These are phyloP conservation scores for Pontederia paniculata DNA, from an alignment of 176 grass and related monocot genomes.

Conservation along the genomic window DNA sequence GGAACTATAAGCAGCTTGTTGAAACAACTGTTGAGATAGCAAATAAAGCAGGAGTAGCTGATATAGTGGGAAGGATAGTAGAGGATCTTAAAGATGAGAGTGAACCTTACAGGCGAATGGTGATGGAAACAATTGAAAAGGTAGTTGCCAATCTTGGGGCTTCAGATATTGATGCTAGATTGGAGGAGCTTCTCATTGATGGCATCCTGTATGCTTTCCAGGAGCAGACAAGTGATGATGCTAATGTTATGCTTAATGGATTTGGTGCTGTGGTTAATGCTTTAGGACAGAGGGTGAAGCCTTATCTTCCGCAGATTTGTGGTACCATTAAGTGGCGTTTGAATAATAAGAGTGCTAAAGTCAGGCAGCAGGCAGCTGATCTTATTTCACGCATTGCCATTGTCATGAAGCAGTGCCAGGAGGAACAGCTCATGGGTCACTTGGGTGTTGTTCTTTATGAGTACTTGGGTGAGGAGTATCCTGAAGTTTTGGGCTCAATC, in stretches of 20 bases:
- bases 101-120: slow-evolving; percentile 96
- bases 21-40: slow-evolving; percentile 96
- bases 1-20: slow-evolving; percentile 98
- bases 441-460: slow-evolving; percentile 92
- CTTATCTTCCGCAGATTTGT: slow-evolving; percentile 95
- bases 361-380: slow-evolving; percentile 96
- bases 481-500: slow-evolving; percentile 93
- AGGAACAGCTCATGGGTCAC: slow-evolving; percentile 97
- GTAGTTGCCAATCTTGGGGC: slow-evolving; percentile 91
- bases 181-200: slow-evolving; percentile 96
- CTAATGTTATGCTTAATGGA: slow-evolving; percentile 99
- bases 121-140: slow-evolving; percentile 98
- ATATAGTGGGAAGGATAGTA: slow-evolving; percentile 79
- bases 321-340: slow-evolving; percentile 98
- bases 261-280: slow-evolving; percentile 97
- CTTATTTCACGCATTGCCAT: slow-evolving; percentile 89
- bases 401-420: slow-evolving; percentile 96
- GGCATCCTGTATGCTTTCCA: slow-evolving; percentile 98
- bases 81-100: slow-evolving; percentile 97
- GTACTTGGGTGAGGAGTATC: slow-evolving; percentile 96
- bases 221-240: slow-evolving; percentile 99
- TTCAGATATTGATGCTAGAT: slow-evolving; percentile 84
- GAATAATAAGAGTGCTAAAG: slow-evolving; percentile 97
- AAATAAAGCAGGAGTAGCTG: slow-evolving; percentile 90
- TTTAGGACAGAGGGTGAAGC: slow-evolving; percentile 76